A percentile compares a stretch with the other conserved stretches of the same genome.
Conservation (phyloP, 352 stramenopile genomes). For the Pythium sukuiense region DNA sequence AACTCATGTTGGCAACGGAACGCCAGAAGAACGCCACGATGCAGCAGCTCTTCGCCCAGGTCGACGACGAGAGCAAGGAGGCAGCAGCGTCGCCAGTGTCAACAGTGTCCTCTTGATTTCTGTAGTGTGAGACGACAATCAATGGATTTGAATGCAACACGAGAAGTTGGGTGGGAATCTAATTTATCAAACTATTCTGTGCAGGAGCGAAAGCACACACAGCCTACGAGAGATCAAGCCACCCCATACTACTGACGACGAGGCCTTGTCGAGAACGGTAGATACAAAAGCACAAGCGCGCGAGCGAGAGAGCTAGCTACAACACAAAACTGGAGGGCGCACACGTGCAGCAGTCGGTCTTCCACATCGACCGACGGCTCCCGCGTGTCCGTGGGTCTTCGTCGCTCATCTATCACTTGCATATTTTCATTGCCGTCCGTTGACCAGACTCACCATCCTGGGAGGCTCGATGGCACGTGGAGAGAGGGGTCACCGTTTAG, state of each 20-base stretch:
- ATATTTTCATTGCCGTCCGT: background rate
- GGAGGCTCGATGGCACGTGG: background rate
- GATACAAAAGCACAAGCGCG: background rate
- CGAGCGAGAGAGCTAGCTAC: slow-evolving; percentile 12
- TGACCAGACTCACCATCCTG: slow-evolving; percentile 17
- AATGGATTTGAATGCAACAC: background rate
- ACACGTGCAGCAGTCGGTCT: slow-evolving; percentile 43
- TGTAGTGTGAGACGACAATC: no score
- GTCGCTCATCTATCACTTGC: background rate
- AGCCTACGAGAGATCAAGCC: slow-evolving; percentile 3
- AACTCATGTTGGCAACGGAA: slow-evolving; percentile 66
- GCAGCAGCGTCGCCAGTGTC: background rate
- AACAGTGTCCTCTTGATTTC: no score
- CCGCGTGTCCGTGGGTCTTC: background rate
- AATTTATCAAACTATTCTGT: slow-evolving; percentile 38
- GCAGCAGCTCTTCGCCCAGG: slow-evolving; percentile 72
- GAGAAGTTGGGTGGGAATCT: slow-evolving; percentile 23
- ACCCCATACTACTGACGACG: slow-evolving; percentile 1
- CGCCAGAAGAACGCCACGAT: slow-evolving; percentile 72
- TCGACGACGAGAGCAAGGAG: slow-evolving; percentile 41
- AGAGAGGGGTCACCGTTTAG: slow-evolving; percentile 1
- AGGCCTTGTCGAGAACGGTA: background rate
- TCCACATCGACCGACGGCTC: slow-evolving; percentile 27
- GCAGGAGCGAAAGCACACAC: slow-evolving; percentile 4
- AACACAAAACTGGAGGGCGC: slow-evolving; percentile 31